These are phyloP conservation scores for Solanum aculeatissimum DNA, from an alignment of 305 asterid species.

Conservation along the genomic window DNA sequence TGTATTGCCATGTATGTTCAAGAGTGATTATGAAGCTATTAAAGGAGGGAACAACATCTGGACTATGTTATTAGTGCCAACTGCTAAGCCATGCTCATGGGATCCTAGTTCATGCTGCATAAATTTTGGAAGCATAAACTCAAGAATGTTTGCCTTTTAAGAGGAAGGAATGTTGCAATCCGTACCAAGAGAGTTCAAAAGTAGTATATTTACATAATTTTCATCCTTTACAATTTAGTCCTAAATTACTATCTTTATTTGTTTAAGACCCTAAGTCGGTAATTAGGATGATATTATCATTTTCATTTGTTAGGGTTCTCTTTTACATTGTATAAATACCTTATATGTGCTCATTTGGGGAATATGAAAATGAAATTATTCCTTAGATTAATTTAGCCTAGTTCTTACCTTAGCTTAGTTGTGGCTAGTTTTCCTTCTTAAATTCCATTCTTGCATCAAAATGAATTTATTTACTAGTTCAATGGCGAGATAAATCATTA, in stretches of 20 bases:
- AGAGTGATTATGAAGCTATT: too few relatives aligned
- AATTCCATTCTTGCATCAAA: too few relatives aligned
- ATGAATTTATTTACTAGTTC: neutral
- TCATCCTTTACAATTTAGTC: neutral
- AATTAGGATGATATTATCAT: neutral
- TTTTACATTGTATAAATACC: neutral
- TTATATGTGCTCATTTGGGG: neutral
- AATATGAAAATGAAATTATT: neutral
- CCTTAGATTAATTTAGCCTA: neutral
- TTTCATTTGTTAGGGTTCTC: too few relatives aligned
- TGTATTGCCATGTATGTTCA: too few relatives aligned
- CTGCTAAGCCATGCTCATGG: too few relatives aligned
- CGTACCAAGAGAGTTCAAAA: neutral
- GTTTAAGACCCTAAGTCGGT: neutral
- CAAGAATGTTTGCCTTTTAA: too few relatives aligned
- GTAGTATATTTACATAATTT: neutral
- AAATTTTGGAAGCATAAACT: too few relatives aligned
- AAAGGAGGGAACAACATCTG: too few relatives aligned
- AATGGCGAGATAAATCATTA: neutral
- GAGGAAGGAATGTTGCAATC: neutral
- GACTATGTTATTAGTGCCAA: too few relatives aligned
- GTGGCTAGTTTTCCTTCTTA: too few relatives aligned
- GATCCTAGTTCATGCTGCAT: too few relatives aligned
- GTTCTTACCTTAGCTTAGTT: too few relatives aligned
- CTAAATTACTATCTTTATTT: neutral